These are phyloP conservation scores for Byssothecium circinans DNA, from an alignment of 2,329 filamentous ascomycete genomes.

Conservation along the genomic window DNA sequence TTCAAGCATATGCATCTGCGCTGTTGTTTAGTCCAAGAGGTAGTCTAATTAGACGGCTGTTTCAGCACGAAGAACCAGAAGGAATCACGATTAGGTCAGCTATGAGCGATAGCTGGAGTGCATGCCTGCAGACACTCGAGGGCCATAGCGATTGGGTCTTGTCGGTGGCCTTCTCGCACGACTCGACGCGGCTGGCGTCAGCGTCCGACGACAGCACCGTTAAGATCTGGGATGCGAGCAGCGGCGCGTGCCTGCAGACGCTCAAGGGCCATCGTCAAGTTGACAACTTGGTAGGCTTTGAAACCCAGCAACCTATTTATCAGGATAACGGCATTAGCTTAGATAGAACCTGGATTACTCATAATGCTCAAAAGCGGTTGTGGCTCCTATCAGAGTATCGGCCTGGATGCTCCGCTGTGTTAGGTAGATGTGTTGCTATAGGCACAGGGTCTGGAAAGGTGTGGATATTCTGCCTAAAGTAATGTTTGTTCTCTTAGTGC, in stretches of 20 bases:
- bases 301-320: constrained; percentile 9
- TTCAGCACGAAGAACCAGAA: too few relatives aligned
- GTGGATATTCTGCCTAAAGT: too few relatives aligned
- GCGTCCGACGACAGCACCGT: neutral
- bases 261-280: neutral
- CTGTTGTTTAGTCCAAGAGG: too few relatives aligned
- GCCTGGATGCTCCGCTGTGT: constrained; percentile 11
- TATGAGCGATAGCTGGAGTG: too few relatives aligned
- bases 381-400: constrained; percentile 22
- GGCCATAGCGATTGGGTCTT: neutral
- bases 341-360: constrained; percentile 12
- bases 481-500: too few relatives aligned
- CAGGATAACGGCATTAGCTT: constrained; percentile 9
- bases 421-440: constrained; percentile 12
- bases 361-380: constrained; percentile 16
- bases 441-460: constrained; percentile 14
- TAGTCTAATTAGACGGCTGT: too few relatives aligned
- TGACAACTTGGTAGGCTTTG: neutral
- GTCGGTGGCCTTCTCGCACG: neutral
- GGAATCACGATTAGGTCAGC: too few relatives aligned
- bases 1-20: too few relatives aligned
- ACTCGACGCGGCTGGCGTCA: neutral
- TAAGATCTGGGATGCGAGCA: neutral
- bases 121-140: neutral
- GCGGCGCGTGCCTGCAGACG: neutral